These are phyloP conservation scores for Claviceps monticola DNA, from an alignment of 2,329 filamentous ascomycete genomes.

Conservation along the genomic window DNA sequence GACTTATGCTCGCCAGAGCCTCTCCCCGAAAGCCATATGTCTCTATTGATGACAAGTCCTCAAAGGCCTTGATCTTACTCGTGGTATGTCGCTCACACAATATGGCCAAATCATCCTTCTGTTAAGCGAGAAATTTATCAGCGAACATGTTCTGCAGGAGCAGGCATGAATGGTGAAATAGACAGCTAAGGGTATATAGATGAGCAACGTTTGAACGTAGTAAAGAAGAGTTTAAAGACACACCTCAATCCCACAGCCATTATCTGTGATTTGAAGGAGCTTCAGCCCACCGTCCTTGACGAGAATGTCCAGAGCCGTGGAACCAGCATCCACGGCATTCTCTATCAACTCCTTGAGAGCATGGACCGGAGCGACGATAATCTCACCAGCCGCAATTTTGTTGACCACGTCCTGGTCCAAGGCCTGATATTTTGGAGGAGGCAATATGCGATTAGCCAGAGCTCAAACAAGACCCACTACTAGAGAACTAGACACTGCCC, in stretches of 20 bases:
- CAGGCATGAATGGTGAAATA: not conserved
- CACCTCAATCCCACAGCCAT: conserved; percentile 89
- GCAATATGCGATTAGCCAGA: not conserved
- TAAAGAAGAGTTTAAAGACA: conserved; percentile 15
- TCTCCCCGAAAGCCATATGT: conserved; percentile 98
- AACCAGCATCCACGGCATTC: conserved; percentile 94
- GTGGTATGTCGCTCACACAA: conserved; percentile 94
- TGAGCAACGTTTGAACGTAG: not conserved
- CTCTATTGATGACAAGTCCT: conserved; percentile 77
- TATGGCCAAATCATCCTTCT: conserved; percentile 85
- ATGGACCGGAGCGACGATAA: conserved; percentile 93
- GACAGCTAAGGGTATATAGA: not conserved
- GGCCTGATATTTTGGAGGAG: conserved; percentile 35
- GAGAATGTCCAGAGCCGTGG: conserved; percentile 77
- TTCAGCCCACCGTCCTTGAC: conserved; percentile 94
- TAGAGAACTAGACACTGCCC: no score
- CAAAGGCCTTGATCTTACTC: conserved; percentile 86
- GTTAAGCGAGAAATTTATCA: not conserved
- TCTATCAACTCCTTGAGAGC: conserved; percentile 94
- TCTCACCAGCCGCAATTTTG: conserved; percentile 96
- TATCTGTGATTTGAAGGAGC: conserved; percentile 91
- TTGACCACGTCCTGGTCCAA: conserved; percentile 89
- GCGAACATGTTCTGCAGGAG: not conserved
- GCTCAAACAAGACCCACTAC: not conserved
- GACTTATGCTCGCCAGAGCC: conserved; percentile 91